phyloP scores from a whole-genome alignment of 2,329 filamentous ascomycete species.

The Aspergillus bombycis region DNA sequence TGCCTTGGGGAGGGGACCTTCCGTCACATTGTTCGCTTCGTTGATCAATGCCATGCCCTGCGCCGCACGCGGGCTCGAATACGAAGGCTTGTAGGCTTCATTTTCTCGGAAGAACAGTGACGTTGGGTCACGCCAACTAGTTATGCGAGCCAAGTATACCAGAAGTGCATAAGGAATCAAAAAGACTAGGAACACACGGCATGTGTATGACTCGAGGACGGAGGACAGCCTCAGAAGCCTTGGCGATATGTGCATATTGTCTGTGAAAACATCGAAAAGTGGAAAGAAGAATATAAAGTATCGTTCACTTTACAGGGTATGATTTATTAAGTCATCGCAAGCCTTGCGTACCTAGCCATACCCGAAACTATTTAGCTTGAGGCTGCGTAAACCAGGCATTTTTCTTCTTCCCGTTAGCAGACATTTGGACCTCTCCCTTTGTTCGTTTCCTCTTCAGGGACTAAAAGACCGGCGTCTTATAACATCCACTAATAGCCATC shows the following conservation, averaged over 20 bases:
- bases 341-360: not conserved
- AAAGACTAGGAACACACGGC: slow-evolving; percentile 15
- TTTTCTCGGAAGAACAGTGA: slow-evolving; percentile 34
- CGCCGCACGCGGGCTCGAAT: slow-evolving; percentile 25
- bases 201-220: not conserved
- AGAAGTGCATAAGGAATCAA: slow-evolving; percentile 28
- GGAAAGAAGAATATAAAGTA: not conserved
- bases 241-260: not conserved
- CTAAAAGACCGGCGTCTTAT: not conserved
- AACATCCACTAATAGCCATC: not conserved
- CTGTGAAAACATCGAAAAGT: not conserved
- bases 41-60: slow-evolving; percentile 29
- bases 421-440: not conserved
- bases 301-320: not conserved
- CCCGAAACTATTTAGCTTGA: not conserved
- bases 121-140: slow-evolving; percentile 32
- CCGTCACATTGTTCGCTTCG: slow-evolving; percentile 12
- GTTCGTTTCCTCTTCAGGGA: not conserved
- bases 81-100: slow-evolving; percentile 30
- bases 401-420: not conserved
- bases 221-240: not conserved
- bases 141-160: slow-evolving; percentile 25
- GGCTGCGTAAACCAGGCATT: not conserved
- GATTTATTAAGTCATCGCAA: not conserved
- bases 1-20: slow-evolving; percentile 8